These are phyloP conservation scores for Tricholoma bakamatsutake DNA, from an alignment of 768 basidiomycete species.

Conservation along the genomic window DNA sequence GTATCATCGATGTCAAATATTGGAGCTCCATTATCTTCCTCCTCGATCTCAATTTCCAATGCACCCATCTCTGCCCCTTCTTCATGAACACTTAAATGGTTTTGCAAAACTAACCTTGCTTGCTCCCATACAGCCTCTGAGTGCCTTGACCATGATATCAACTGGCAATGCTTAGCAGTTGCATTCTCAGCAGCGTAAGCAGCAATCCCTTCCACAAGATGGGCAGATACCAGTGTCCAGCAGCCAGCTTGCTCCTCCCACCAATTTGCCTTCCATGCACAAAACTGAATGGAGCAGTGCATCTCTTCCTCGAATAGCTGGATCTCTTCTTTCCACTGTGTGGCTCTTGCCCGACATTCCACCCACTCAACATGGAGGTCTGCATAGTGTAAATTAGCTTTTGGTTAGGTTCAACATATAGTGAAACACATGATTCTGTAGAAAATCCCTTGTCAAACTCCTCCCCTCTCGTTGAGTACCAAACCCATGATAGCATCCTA, in stretches of 20 bases:
- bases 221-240: too few species aligned
- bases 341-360: conserved; percentile 13
- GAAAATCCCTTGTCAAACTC: too few species aligned
- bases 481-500: conserved; percentile 9
- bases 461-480: conserved; percentile 8
- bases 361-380: conserved; percentile 21
- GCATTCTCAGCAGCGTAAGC: too few species aligned
- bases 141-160: not conserved
- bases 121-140: not conserved
- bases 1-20: too few species aligned
- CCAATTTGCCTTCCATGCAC: too few species aligned
- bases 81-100: not conserved
- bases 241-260: too few species aligned
- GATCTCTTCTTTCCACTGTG: conserved; percentile 21
- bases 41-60: conserved; percentile 1
- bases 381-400: too few species aligned
- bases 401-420: too few species aligned
- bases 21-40: too few species aligned
- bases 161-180: not conserved
- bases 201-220: too few species aligned
- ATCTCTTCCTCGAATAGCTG: too few species aligned
- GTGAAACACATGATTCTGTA: not conserved
- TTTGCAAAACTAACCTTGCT: not conserved
- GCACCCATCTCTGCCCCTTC: not conserved
- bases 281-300: too few species aligned